phyloP scores from a whole-genome alignment of 768 basidiomycete genomes.

The Leccinum barrowsii region DNA sequence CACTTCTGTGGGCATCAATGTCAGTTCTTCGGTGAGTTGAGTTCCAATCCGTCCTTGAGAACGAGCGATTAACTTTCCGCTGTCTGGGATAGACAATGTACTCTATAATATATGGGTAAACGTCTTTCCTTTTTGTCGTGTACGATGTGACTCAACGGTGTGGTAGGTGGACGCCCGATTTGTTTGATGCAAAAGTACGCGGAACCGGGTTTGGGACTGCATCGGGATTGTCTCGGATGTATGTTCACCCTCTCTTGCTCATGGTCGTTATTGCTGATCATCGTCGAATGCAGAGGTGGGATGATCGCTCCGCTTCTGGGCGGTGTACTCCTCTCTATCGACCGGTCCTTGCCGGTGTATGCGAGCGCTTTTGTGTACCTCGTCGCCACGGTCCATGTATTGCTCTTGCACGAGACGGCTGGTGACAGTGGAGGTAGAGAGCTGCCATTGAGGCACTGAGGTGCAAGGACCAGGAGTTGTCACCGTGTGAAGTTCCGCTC shows the following conservation, averaged over 20 bases:
- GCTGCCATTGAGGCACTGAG: neutral
- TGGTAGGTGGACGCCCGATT: conserved; percentile 74
- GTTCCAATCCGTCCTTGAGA: neutral
- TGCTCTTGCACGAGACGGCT: conserved; percentile 54
- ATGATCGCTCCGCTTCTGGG: conserved; percentile 86
- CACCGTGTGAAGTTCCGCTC: neutral
- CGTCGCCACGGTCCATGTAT: conserved; percentile 58
- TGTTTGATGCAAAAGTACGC: conserved; percentile 79
- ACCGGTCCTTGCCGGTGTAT: conserved; percentile 72
- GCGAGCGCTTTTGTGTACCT: conserved; percentile 65
- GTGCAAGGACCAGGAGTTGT: neutral
- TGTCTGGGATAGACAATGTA: conserved; percentile 61
- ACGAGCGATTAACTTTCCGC: neutral
- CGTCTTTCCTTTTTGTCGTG: neutral
- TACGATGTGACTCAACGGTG: neutral
- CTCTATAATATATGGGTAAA: conserved; percentile 73
- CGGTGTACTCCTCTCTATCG: conserved; percentile 63
- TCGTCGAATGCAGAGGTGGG: conserved; percentile 55
- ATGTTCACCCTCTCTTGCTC: conserved; percentile 27
- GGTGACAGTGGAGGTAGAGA: conserved; percentile 16
- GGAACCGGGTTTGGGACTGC: conserved; percentile 89
- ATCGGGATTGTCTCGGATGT: conserved; percentile 83
- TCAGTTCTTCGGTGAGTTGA: conserved; percentile 56
- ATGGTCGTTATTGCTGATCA: neutral
- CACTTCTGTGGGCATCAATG: conserved; percentile 72